These are phyloP conservation scores for Allium cepa DNA, from an alignment of 106 monocot species.

Conservation along the genomic window DNA sequence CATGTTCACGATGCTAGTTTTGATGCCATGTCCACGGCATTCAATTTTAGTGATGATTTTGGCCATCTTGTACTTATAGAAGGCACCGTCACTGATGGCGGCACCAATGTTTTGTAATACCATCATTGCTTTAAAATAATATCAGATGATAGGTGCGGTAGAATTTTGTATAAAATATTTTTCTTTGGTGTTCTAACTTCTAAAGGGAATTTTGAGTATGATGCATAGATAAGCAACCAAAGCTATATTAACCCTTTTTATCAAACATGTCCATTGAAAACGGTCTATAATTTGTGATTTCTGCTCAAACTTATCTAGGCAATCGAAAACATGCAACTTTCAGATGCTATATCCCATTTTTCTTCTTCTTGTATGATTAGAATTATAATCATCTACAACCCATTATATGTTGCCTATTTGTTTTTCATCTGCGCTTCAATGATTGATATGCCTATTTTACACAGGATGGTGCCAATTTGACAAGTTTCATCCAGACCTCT, in stretches of 20 bases:
- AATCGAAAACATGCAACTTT: too few relatives aligned
- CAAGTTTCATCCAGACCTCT: conserved; percentile 74
- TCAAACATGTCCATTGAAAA: too few relatives aligned
- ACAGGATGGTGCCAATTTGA: conserved; percentile 81
- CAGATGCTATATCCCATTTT: too few relatives aligned
- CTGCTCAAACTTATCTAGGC: too few relatives aligned
- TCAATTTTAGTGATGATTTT: conserved; percentile 87
- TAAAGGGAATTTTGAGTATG: neutral
- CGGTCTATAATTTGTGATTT: too few relatives aligned
- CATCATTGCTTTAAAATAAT: conserved; percentile 25
- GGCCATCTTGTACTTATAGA: conserved; percentile 88
- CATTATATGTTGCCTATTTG: too few relatives aligned
- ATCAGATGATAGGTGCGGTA: neutral
- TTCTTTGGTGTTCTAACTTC: neutral
- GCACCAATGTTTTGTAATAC: conserved; percentile 75
- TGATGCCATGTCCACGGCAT: conserved; percentile 84
- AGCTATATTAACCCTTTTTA: too few relatives aligned
- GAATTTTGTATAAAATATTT: neutral
- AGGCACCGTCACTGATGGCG: conserved; percentile 78
- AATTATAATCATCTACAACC: too few relatives aligned
- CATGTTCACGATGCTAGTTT: conserved; percentile 86
- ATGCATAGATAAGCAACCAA: conserved; percentile 18
- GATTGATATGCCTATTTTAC: neutral
- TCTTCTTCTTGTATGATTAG: too few relatives aligned
- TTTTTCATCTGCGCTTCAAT: too few relatives aligned